Evolutionary conservation across 177 flowering plant species (phyloP).

Genomic region (Vitis hybrid): DNA sequence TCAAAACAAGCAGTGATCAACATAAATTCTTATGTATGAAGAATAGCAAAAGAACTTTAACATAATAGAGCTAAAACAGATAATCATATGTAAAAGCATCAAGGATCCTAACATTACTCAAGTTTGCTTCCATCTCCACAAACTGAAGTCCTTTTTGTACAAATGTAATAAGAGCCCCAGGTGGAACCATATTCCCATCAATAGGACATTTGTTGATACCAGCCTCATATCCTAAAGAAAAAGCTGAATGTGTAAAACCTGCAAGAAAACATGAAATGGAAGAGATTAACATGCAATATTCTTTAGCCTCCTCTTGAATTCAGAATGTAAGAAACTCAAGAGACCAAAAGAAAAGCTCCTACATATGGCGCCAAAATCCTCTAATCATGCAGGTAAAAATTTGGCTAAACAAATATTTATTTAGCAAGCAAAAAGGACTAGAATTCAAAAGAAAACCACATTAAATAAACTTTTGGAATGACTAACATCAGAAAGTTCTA

Average conservation of each 20-base stretch:
- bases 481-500: too few relatives aligned
- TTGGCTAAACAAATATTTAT: too few relatives aligned
- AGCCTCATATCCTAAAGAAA: slow-evolving; percentile 53
- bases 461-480: too few relatives aligned
- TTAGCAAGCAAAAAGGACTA: too few relatives aligned
- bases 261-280: slow-evolving; percentile 9
- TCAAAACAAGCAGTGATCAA: slow-evolving; percentile 31
- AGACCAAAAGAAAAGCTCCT: too few relatives aligned
- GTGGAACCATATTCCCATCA: slow-evolving; percentile 56
- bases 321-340: too few relatives aligned
- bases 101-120: slow-evolving; percentile 41
- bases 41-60: neutral
- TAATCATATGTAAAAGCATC: slow-evolving; percentile 1
- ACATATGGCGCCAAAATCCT: too few relatives aligned
- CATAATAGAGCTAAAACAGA: neutral
- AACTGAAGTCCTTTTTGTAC: slow-evolving; percentile 55
- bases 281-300: neutral
- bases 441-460: too few relatives aligned
- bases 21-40: neutral
- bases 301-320: too few relatives aligned
- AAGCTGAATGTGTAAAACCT: slow-evolving; percentile 57
- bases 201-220: slow-evolving; percentile 46
- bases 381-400: too few relatives aligned
- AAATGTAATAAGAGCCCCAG: slow-evolving; percentile 50
- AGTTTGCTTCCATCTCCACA: slow-evolving; percentile 56